These are phyloP conservation scores for Cryphonectria carpinicola DNA, from an alignment of 2,329 filamentous ascomycete genomes.

Conservation along the genomic window DNA sequence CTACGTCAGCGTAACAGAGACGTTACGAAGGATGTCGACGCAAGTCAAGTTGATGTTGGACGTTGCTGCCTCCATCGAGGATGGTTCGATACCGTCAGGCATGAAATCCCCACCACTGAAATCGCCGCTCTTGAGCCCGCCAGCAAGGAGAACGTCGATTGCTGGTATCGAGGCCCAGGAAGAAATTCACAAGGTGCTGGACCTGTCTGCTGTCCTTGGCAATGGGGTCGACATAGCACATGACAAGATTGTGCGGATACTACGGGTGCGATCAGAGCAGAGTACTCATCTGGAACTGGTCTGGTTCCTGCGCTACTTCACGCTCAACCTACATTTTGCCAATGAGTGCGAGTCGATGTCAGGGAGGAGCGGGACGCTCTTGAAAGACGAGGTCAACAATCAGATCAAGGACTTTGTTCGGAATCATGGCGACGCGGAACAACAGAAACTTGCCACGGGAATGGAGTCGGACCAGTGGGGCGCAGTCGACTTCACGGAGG, in stretches of 20 bases:
- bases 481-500: slow-evolving; percentile 73
- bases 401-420: slow-evolving; percentile 83
- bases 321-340: slow-evolving; percentile 78
- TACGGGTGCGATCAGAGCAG: slow-evolving; percentile 78
- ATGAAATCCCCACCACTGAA: slow-evolving; percentile 53
- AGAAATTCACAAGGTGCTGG: slow-evolving; percentile 75
- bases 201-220: slow-evolving; percentile 76
- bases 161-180: slow-evolving; percentile 63
- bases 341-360: slow-evolving; percentile 87
- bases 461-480: slow-evolving; percentile 85
- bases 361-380: slow-evolving; percentile 72
- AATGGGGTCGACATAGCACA: slow-evolving; percentile 82
- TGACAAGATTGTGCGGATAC: slow-evolving; percentile 73
- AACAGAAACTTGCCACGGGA: slow-evolving; percentile 72
- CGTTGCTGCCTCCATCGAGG: slow-evolving; percentile 76
- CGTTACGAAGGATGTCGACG: slow-evolving; percentile 79
- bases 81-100: slow-evolving; percentile 42
- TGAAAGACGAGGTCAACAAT: slow-evolving; percentile 79
- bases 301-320: slow-evolving; percentile 80
- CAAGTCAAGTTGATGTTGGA: slow-evolving; percentile 96
- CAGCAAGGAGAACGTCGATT: slow-evolving; percentile 43
- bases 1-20: slow-evolving; percentile 87
- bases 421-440: slow-evolving; percentile 70
- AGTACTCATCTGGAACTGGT: slow-evolving; percentile 68
- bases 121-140: slow-evolving; percentile 59